Evolutionary conservation across 78 protist species (phyloP).

Genomic region (Pelomyxa schiedti): DNA sequence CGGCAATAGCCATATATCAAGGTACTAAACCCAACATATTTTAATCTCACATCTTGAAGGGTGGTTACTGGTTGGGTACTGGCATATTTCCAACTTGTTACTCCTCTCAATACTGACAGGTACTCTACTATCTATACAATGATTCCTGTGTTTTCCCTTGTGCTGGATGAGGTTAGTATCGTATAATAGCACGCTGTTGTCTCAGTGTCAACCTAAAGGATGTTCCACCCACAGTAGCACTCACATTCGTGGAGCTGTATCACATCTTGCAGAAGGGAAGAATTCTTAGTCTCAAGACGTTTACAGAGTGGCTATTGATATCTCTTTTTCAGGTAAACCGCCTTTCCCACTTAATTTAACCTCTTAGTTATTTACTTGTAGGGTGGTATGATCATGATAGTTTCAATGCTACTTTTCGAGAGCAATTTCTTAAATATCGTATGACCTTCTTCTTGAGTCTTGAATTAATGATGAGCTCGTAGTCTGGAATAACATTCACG

Average conservation of each 20-base stretch:
- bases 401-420: slow-evolving; percentile 72
- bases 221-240: slow-evolving; percentile 43
- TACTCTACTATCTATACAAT: slow-evolving; percentile 88
- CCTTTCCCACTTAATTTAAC: not conserved
- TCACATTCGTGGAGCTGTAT: slow-evolving; percentile 87
- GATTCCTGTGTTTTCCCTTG: slow-evolving; percentile 87
- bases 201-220: no score
- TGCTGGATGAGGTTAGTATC: slow-evolving; percentile 80
- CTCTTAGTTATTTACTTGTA: not conserved
- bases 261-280: slow-evolving; percentile 86
- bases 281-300: slow-evolving; percentile 67
- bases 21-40: not conserved
- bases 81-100: no score
- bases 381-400: slow-evolving; percentile 83
- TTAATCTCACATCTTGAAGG: slow-evolving; percentile 16
- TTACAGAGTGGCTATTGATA: slow-evolving; percentile 71
- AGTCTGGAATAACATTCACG: slow-evolving; percentile 91
- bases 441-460: no score
- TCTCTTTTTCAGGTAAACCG: slow-evolving; percentile 71
- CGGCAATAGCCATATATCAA: slow-evolving; percentile 81
- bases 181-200: no score
- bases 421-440: slow-evolving; percentile 64
- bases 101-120: no score
- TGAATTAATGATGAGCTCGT: no score
- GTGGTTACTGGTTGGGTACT: slow-evolving; percentile 59